phyloP scores from a whole-genome alignment of 164 flowering plant genomes.

The Nymphaea colorata region DNA sequence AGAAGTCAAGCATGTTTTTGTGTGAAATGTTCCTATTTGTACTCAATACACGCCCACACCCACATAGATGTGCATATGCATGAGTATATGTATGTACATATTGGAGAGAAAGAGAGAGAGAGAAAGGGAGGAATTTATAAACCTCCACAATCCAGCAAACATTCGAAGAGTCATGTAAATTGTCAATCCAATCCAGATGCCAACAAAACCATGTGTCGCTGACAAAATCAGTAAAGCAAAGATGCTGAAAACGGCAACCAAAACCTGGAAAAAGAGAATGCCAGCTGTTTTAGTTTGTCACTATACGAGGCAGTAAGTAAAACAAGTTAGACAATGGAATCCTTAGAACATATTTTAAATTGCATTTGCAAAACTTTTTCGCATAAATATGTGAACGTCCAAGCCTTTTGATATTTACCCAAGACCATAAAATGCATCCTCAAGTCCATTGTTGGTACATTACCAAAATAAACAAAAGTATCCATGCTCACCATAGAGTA shows the following conservation, averaged over 20 bases:
- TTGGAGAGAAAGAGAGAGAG: background rate
- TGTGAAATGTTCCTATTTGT: background rate
- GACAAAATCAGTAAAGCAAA: slow-evolving; percentile 44
- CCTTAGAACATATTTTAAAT: too few species aligned
- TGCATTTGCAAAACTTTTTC: too few species aligned
- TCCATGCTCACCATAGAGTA: slow-evolving; percentile 54
- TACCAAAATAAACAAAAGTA: background rate
- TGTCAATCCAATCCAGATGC: slow-evolving; percentile 81
- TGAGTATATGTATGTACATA: background rate
- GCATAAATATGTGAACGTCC: too few species aligned
- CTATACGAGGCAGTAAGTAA: too few species aligned
- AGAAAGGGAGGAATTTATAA: slow-evolving; percentile 1
- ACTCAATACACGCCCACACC: background rate
- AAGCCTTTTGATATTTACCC: too few species aligned
- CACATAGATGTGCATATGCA: background rate
- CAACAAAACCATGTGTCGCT: slow-evolving; percentile 46
- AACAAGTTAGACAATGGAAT: too few species aligned
- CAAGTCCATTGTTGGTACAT: too few species aligned
- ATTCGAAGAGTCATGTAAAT: slow-evolving; percentile 67
- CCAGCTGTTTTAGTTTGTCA: too few species aligned
- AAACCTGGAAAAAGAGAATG: slow-evolving; percentile 32
- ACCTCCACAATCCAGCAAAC: slow-evolving; percentile 81
- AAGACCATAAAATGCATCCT: too few species aligned
- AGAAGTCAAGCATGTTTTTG: too few species aligned
- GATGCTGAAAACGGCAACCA: slow-evolving; percentile 69